Evolutionary conservation across 768 basidiomycete genomes (phyloP), one percentile per base, ranked within the genome.

Genomic region (Leccinum incarnatum): DNA sequence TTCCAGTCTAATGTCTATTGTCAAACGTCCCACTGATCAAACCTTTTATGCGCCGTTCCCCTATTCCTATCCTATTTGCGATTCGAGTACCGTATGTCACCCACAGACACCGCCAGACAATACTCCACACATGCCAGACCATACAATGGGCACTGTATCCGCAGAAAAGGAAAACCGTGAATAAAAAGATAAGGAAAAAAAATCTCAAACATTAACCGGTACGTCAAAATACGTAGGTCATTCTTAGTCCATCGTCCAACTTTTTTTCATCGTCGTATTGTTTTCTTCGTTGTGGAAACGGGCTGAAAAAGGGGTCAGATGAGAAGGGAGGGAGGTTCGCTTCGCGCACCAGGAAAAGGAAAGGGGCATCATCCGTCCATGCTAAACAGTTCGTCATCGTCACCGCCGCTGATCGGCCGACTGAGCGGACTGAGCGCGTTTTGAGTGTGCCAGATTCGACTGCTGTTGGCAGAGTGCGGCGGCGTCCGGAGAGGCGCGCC

Each of bases 381-480:
- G 65, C 77, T 78, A 69, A 91, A 91, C 68, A 91, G 71, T 66
- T 87, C 88, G 68, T 88, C 87, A 60, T 88, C 79, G 57, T 79
- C 83, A 4, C 40, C n/a, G 0, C 4, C 0, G 34, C 77, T 77
- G n/a, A 79, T 83, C 4, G 86, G 84, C 55, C 82, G 76, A 65
- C 84, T 83, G 57, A 88, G 74, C 54, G 87, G 87, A 67, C 87
- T 88, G 65, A 81, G 69, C 46, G 80, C 75, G 51, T 69, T 68
- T 53, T 74, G 65, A 9, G 67, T 52, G 47, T 78, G 72, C 73
- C 75, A 81, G 55, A 68, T 69, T 40, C 49, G 49, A 27, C 78
- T 69, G 51, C 46, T 61, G 55, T 56, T 66, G 6, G 50, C 50
- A n/a, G 65, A 32, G 17, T 72, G 70, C 9, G 71, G 58, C 4